Evolutionary conservation across 192 early-diverging fungal species (phyloP), one percentile per base, ranked within the genome.

Genomic region (Chytriomyces sp.): DNA sequence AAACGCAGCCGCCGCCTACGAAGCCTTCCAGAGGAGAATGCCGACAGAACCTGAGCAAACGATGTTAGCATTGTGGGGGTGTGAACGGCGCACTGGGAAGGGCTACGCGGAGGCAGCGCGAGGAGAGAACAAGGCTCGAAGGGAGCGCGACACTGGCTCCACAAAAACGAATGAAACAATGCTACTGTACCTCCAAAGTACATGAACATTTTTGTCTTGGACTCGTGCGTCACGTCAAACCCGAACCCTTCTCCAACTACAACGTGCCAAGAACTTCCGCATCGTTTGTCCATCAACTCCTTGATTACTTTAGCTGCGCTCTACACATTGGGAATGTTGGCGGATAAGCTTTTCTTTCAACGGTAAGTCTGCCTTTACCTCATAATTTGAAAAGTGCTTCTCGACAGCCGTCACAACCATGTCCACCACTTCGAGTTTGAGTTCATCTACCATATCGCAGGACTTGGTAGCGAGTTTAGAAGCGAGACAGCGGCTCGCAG

Each of bases 211-310:
- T 87, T 67, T 62, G 85, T 89, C 49, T 77, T 59, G 76, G 86
- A 79, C 69, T 89, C 88, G 69, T 89, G 85, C 20, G 88, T 89
- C 43, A 90, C 79, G 72, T 90, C 89, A 77, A 87, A 90, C 16
- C 87, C 89, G 70, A 88, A 90, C 8, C 89, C 89, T 81, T 90
- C 89, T 11, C 89, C 89, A n/a, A 90, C 84, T 11, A 90, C 85
- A 5, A 84, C 83, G 50, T 90, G 89, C 89, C 89, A 90, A 8
- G 87, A 86, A 66, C 77, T 87, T 7, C 89, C 89, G 75, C 83
- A 85, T 45, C 86, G 80, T 73, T 89, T 89, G 76, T 90, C 89
- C 87, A 90, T 89, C 43, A 81, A 68, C 66, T 90, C 89, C 70
- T 90, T 90, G 64, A 90, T 84, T 26, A 79, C 83, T 65, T 89